phyloP scores from a whole-genome alignment of 2,329 filamentous ascomycete species.

The Neophaeococcomyces aloes region DNA sequence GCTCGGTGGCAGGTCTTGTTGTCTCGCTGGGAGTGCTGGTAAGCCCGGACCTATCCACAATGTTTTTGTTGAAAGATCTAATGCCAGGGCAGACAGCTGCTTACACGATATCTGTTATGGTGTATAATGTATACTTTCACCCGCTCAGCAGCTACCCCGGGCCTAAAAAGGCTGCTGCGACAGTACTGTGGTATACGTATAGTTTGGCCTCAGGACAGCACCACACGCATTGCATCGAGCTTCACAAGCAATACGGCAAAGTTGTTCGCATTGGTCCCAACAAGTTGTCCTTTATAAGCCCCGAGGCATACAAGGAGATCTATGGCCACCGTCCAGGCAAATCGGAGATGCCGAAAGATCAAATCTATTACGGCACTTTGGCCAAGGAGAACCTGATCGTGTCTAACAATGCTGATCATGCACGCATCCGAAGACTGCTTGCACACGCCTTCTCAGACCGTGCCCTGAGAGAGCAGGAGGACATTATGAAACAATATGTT shows the following conservation, averaged over 20 bases:
- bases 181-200: neutral
- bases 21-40: no score
- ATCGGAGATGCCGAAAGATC: slow-evolving; percentile 32
- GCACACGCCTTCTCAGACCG: slow-evolving; percentile 21
- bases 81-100: no score
- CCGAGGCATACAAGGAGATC: slow-evolving; percentile 26
- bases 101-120: no score
- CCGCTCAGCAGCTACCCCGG: slow-evolving; percentile 25
- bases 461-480: slow-evolving; percentile 23
- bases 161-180: slow-evolving; percentile 11
- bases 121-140: slow-evolving; percentile 20
- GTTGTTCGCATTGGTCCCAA: slow-evolving; percentile 33
- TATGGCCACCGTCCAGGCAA: slow-evolving; percentile 22
- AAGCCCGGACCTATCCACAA: no score
- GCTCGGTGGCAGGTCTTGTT: no score
- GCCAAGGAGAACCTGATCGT: slow-evolving; percentile 11
- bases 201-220: neutral
- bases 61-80: no score
- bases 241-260: slow-evolving; percentile 14
- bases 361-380: slow-evolving; percentile 19
- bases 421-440: slow-evolving; percentile 16
- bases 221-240: neutral
- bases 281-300: slow-evolving; percentile 28
- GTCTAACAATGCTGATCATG: slow-evolving; percentile 15
- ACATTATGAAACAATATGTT: slow-evolving; percentile 25